phyloP scores from a whole-genome alignment of 768 basidiomycete species.

The Omphalotus guepiniiformis region DNA sequence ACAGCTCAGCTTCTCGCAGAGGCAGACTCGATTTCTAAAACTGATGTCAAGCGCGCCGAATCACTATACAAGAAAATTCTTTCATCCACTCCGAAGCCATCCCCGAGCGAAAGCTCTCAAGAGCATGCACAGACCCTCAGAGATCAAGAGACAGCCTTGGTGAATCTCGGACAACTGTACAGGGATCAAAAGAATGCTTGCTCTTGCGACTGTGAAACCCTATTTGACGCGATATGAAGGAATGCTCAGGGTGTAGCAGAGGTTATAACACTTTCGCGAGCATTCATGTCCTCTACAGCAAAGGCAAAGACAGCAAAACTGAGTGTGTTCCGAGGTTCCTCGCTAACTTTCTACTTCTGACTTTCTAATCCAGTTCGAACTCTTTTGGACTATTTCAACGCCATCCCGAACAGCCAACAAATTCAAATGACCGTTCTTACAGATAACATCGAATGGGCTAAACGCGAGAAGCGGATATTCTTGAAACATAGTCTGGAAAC shows the following conservation, averaged over 20 bases:
- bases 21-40: slow-evolving; percentile 6
- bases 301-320: slow-evolving; percentile 82
- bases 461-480: slow-evolving; percentile 89
- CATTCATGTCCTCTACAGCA: slow-evolving; percentile 69
- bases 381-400: slow-evolving; percentile 82
- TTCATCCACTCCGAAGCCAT: slow-evolving; percentile 10
- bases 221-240: slow-evolving; percentile 33
- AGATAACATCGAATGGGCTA: slow-evolving; percentile 93
- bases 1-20: slow-evolving; percentile 11
- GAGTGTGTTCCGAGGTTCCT: slow-evolving; percentile 32
- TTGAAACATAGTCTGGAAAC: slow-evolving; percentile 92
- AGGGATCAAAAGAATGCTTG: slow-evolving; percentile 72
- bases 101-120: slow-evolving; percentile 2
- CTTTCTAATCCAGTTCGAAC: slow-evolving; percentile 67
- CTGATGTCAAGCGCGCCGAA: slow-evolving; percentile 12
- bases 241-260: slow-evolving; percentile 83
- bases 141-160: slow-evolving; percentile 81
- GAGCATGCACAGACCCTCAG: slow-evolving; percentile 55
- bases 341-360: background rate
- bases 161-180: slow-evolving; percentile 84
- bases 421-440: slow-evolving; percentile 81
- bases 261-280: slow-evolving; percentile 56
- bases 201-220: background rate
- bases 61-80: slow-evolving; percentile 14
- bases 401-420: slow-evolving; percentile 69